A percentile compares a stretch with the other conserved stretches of the same genome.
Evolutionary conservation across 805 yeast genomes (phyloP).

Genomic region (Candida orba): DNA sequence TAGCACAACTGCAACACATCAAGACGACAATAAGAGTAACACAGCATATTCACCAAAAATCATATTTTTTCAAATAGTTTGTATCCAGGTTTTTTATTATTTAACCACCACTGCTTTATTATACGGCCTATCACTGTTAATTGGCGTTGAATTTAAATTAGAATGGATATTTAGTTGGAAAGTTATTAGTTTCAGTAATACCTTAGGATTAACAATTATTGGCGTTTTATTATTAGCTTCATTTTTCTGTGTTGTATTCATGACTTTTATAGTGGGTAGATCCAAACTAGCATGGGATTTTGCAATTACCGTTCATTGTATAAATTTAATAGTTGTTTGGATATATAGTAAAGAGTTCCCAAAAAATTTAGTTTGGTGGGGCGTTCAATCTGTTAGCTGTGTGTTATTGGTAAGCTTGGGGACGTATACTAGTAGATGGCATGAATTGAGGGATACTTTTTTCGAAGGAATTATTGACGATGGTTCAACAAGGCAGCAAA

Average conservation of each 20-base stretch:
- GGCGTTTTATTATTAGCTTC: conserved; percentile 79
- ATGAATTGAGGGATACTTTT: conserved; percentile 81
- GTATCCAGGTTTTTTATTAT: conserved; percentile 76
- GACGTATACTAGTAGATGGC: conserved; percentile 88
- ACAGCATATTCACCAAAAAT: conserved; percentile 41
- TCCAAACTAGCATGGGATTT: conserved; percentile 95
- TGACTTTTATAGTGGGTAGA: conserved; percentile 84
- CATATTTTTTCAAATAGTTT: conserved; percentile 62
- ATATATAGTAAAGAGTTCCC: conserved; percentile 64
- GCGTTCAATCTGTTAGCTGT: conserved; percentile 62
- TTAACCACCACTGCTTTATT: conserved; percentile 62
- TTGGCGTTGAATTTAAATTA: conserved; percentile 62
- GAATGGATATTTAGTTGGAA: conserved; percentile 81
- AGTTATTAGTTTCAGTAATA: conserved; percentile 60
- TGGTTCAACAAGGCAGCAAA: conserved; percentile 6
- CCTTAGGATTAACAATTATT: conserved; percentile 71
- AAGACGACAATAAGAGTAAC: neutral
- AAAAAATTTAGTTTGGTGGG: conserved; percentile 73
- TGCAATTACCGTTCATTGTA: conserved; percentile 84
- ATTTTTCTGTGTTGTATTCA: conserved; percentile 72
- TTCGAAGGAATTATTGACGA: conserved; percentile 77
- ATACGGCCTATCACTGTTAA: conserved; percentile 53
- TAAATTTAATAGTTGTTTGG: conserved; percentile 68
- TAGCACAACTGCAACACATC: too few relatives aligned
- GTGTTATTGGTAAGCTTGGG: conserved; percentile 70